A percentile compares a stretch with the other conserved stretches of the same genome.
Conservation (phyloP, 2,329 filamentous ascomycete genomes). For the Cladophialophora bantiana region DNA sequence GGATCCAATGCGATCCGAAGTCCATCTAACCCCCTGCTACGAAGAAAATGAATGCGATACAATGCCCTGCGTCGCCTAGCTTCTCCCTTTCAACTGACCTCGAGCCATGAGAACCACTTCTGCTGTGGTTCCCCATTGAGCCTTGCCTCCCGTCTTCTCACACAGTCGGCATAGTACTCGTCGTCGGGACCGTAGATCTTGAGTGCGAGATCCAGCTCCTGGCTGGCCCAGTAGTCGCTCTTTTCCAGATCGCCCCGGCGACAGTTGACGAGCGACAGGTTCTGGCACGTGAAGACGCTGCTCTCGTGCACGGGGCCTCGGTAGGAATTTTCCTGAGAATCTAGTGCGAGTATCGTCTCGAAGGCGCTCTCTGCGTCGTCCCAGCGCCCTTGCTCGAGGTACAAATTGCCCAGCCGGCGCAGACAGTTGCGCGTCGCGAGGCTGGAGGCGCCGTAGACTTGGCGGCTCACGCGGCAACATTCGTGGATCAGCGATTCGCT, state of each 20-base stretch:
- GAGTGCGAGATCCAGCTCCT: constrained; percentile 12
- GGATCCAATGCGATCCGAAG: too few species aligned
- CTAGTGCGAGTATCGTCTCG: constrained; percentile 5
- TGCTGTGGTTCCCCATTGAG: not conserved
- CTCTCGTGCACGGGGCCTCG: constrained; percentile 3
- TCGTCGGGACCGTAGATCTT: constrained; percentile 11
- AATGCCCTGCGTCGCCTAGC: not conserved
- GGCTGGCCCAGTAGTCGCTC: constrained; percentile 11
- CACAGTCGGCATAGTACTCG: constrained; percentile 10
- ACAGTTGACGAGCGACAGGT: constrained; percentile 10
- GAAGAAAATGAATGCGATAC: not conserved
- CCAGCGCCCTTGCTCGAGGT: constrained; percentile 12
- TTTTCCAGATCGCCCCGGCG: constrained; percentile 3
- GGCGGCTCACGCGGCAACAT: not conserved
- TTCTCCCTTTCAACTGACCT: constrained; percentile 1
- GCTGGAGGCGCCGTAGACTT: constrained; percentile 2
- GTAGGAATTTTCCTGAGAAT: not conserved
- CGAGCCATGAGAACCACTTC: constrained; percentile 19
- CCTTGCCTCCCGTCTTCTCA: not conserved
- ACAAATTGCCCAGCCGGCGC: constrained; percentile 16
- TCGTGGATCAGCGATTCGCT: constrained; percentile 8
- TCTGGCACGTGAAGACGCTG: constrained; percentile 20
- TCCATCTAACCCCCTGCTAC: not conserved
- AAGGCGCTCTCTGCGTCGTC: constrained; percentile 12
- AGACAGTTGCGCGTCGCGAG: constrained; percentile 11